phyloP scores from a whole-genome alignment of 371 early-diverging fungal species.

The Mucor plumbeus region DNA sequence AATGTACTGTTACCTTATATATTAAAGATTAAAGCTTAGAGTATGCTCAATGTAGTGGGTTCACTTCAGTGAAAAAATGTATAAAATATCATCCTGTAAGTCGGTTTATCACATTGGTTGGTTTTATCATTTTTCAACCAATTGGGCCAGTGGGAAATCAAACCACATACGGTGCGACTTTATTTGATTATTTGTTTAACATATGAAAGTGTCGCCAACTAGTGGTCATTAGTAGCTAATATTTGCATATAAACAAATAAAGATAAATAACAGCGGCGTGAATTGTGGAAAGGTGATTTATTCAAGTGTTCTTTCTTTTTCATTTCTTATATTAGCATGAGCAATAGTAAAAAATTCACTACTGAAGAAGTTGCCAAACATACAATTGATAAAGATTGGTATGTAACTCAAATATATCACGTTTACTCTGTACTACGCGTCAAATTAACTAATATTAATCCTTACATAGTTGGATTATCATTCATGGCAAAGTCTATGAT shows the following conservation, averaged over 20 bases:
- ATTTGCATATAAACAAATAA: neutral
- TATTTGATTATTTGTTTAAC: neutral
- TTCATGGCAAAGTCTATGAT: slow-evolving; percentile 84
- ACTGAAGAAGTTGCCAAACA: slow-evolving; percentile 82
- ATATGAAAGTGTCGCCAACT: neutral
- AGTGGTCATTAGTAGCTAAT: neutral
- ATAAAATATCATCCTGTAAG: no score
- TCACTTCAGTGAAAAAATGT: no score
- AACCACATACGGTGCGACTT: no score
- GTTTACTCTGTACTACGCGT: neutral
- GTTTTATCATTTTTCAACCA: no score
- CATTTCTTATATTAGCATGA: neutral
- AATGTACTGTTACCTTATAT: no score
- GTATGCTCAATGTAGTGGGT: no score
- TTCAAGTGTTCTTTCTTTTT: neutral
- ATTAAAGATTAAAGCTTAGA: no score
- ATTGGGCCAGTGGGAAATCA: no score
- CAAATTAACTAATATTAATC: neutral
- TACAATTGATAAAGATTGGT: slow-evolving; percentile 72
- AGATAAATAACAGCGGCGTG: neutral
- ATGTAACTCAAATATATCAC: neutral
- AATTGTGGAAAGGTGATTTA: no score
- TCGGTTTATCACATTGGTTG: no score
- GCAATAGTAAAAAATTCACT: slow-evolving; percentile 47
- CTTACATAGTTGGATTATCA: slow-evolving; percentile 73